These are phyloP conservation scores for Pichia sp. DNA, from an alignment of 1,139 yeast species.

Conservation along the genomic window DNA sequence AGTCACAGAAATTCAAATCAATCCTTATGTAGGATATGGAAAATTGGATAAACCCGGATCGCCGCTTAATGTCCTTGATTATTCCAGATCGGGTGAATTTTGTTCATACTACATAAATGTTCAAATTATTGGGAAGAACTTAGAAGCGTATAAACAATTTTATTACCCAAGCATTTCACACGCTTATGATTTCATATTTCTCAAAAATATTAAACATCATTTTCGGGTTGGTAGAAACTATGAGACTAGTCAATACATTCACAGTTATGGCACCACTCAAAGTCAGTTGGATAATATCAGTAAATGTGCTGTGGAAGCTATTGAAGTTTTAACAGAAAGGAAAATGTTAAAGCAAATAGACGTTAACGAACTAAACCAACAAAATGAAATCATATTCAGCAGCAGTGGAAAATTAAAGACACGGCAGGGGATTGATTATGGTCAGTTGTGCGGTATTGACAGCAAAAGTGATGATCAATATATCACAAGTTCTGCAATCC, in stretches of 20 bases:
- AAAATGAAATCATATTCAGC: conserved; percentile 19
- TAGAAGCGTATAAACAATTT: conserved; percentile 21
- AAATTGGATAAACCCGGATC: conserved; percentile 36
- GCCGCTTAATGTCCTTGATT: conserved; percentile 33
- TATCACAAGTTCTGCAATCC: too few relatives aligned
- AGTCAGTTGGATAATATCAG: conserved; percentile 18
- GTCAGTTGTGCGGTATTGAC: too few relatives aligned
- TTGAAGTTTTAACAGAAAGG: conserved; percentile 18
- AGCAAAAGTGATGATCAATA: too few relatives aligned
- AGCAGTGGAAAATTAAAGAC: conserved; percentile 12
- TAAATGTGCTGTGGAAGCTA: conserved; percentile 10
- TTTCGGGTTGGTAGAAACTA: too few relatives aligned
- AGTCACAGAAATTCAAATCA: too few relatives aligned
- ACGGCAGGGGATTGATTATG: too few relatives aligned
- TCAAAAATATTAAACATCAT: conserved; percentile 22
- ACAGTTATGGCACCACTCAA: too few relatives aligned
- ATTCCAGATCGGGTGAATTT: conserved; percentile 17
- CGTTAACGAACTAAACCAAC: conserved; percentile 14
- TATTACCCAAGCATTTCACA: conserved; percentile 17
- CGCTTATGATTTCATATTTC: conserved; percentile 22
- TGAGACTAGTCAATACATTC: too few relatives aligned
- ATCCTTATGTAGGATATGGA: conserved; percentile 45
- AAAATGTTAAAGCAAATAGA: conserved; percentile 17
- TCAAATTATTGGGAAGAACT: conserved; percentile 25
- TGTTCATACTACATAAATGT: conserved; percentile 27